These are phyloP conservation scores for Fusarium pseudograminearum DNA, from an alignment of 2,329 filamentous ascomycete species.

Conservation along the genomic window DNA sequence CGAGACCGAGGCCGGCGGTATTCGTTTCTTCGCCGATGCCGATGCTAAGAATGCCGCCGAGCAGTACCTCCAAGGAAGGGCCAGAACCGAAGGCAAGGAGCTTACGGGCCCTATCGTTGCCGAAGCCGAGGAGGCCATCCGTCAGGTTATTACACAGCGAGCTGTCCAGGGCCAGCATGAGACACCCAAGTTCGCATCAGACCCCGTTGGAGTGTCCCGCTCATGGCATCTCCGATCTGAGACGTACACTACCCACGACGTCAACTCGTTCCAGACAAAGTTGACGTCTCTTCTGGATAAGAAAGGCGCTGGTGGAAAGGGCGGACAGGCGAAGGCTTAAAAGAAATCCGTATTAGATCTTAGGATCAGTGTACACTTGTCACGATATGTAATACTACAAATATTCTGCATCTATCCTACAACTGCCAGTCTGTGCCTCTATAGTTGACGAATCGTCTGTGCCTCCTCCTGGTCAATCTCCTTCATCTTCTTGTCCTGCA, in stretches of 20 bases:
- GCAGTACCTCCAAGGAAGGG: conserved; percentile 48
- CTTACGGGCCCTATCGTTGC: conserved; percentile 47
- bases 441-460: conserved; percentile 58
- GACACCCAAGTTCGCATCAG: conserved; percentile 50
- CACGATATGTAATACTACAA: conserved; percentile 49
- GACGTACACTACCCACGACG: conserved; percentile 53
- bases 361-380: conserved; percentile 46
- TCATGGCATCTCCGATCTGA: conserved; percentile 55
- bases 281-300: conserved; percentile 50
- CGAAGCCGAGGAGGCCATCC: conserved; percentile 52
- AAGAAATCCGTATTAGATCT: conserved; percentile 30
- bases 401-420: conserved; percentile 34
- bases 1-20: conserved; percentile 46
- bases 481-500: conserved; percentile 66
- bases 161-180: conserved; percentile 55
- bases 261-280: conserved; percentile 57
- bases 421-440: conserved; percentile 17
- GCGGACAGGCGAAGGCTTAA: conserved; percentile 44
- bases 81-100: conserved; percentile 36
- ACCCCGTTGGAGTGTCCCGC: conserved; percentile 52
- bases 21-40: conserved; percentile 46
- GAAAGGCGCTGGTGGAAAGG: conserved; percentile 38
- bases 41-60: conserved; percentile 50
- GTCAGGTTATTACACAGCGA: conserved; percentile 50
- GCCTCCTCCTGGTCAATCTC: conserved; percentile 64